A percentile compares a stretch with the other conserved stretches of the same genome.
Evolutionary conservation across 176 grass and related monocot genomes (phyloP).

Genomic region (Thalia dealbata): DNA sequence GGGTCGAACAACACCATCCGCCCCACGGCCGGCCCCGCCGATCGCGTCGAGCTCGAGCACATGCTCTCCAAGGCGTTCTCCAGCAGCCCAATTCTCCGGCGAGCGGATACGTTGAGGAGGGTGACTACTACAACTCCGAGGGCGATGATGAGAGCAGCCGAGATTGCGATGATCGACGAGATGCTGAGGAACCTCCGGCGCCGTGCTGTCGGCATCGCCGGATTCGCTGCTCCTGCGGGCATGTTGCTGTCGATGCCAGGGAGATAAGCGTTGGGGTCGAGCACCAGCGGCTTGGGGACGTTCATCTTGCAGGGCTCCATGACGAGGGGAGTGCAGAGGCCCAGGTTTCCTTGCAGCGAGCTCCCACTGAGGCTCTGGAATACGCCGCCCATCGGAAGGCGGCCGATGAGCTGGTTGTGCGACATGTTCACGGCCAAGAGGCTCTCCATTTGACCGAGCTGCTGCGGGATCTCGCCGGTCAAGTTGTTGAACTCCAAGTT

Average conservation of each 20-base stretch:
- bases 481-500: conserved; percentile 76
- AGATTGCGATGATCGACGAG: conserved; percentile 79
- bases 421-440: conserved; percentile 89
- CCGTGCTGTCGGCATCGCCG: conserved; percentile 24
- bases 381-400: conserved; percentile 56
- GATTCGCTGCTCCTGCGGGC: conserved; percentile 3
- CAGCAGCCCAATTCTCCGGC: conserved; percentile 22
- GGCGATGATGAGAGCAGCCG: conserved; percentile 58
- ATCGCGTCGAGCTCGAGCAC: conserved; percentile 36
- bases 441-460: conserved; percentile 54
- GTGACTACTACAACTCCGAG: conserved; percentile 54
- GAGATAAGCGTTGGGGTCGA: conserved; percentile 65
- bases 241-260: conserved; percentile 23
- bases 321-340: conserved; percentile 78
- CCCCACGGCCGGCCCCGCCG: conserved; percentile 35
- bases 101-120: conserved; percentile 63
- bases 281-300: conserved; percentile 82
- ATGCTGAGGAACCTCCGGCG: conserved; percentile 53
- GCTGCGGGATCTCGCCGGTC: conserved; percentile 79
- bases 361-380: conserved; percentile 82
- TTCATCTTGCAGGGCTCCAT: conserved; percentile 71
- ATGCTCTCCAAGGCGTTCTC: conserved; percentile 59
- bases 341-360: conserved; percentile 79
- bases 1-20: conserved; percentile 74
- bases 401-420: conserved; percentile 72